Conservation (phyloP, 257 asterid genomes). For the Solanum chmielewskii region DNA sequence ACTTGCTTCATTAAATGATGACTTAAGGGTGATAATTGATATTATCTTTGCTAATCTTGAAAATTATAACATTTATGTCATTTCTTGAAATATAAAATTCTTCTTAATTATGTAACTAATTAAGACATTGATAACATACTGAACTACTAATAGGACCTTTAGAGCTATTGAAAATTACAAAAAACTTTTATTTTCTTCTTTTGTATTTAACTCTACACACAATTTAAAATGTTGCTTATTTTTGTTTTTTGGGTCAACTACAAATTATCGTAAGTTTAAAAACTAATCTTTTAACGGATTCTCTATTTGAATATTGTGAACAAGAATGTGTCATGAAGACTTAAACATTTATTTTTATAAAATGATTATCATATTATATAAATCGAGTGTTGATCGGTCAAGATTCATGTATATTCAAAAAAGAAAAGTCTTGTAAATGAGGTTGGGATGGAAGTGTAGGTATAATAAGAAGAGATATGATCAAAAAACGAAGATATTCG, state of each 20-base stretch:
- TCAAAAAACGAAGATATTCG: too few relatives aligned
- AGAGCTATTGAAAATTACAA: not conserved
- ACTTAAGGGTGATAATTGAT: not conserved
- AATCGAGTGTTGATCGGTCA: too few relatives aligned
- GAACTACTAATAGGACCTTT: not conserved
- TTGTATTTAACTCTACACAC: not conserved
- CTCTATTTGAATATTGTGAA: too few relatives aligned
- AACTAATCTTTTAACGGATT: too few relatives aligned
- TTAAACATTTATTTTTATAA: too few relatives aligned
- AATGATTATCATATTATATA: too few relatives aligned
- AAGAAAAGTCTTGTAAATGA: too few relatives aligned
- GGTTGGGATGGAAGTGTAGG: too few relatives aligned
- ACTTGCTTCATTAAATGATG: not conserved
- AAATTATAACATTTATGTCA: not conserved
- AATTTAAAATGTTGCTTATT: not conserved
- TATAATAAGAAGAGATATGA: too few relatives aligned
- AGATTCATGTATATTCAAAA: too few relatives aligned
- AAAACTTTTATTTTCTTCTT: not conserved
- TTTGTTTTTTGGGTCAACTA: not conserved
- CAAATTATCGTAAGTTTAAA: not conserved
- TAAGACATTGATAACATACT: not conserved
- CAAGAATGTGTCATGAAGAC: too few relatives aligned
- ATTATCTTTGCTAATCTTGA: not conserved
- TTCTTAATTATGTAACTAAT: not conserved
- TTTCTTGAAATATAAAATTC: not conserved